Conservation (phyloP, 352 stramenopile genomes). For the Blastocystis sp. region DNA sequence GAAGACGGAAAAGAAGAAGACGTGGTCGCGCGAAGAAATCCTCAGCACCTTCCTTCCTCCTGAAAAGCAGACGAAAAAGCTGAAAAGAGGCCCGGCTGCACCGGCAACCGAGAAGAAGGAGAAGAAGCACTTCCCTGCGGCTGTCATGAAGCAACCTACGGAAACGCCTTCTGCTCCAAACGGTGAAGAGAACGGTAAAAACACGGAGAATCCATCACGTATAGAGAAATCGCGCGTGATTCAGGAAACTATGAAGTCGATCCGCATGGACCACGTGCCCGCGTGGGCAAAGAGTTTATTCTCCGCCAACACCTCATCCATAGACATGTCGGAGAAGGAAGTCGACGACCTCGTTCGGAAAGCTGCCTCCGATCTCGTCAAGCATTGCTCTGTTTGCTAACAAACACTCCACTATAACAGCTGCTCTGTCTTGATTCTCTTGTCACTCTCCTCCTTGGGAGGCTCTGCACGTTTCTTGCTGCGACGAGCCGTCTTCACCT, state of each 20-base stretch:
- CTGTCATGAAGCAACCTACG: neutral
- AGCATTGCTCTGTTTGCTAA: slow-evolving; percentile 24
- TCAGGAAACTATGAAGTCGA: slow-evolving; percentile 26
- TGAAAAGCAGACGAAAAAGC: neutral
- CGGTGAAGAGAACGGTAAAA: neutral
- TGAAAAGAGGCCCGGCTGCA: neutral
- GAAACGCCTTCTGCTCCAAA: neutral
- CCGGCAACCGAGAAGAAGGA: neutral
- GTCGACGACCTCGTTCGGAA: neutral
- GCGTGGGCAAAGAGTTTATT: neutral
- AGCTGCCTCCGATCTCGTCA: neutral
- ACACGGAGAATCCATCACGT: neutral
- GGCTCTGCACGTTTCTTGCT: neutral
- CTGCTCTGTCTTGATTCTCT: slow-evolving; percentile 20
- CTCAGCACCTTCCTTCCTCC: slow-evolving; percentile 45
- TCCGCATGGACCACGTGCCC: slow-evolving; percentile 21
- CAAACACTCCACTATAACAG: neutral
- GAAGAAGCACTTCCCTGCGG: slow-evolving; percentile 18
- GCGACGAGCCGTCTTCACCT: neutral
- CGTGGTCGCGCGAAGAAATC: slow-evolving; percentile 32
- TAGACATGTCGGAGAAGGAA: slow-evolving; percentile 22
- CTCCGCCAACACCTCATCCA: neutral
- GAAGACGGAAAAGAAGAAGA: slow-evolving; percentile 29
- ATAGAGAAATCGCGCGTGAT: neutral
- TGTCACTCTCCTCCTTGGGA: neutral